Percentiles rank a stretch among this genome's conserved stretches.
phyloP scores from a whole-genome alignment of 1,284 basidiomycete genomes.

The Sutorius eximius region DNA sequence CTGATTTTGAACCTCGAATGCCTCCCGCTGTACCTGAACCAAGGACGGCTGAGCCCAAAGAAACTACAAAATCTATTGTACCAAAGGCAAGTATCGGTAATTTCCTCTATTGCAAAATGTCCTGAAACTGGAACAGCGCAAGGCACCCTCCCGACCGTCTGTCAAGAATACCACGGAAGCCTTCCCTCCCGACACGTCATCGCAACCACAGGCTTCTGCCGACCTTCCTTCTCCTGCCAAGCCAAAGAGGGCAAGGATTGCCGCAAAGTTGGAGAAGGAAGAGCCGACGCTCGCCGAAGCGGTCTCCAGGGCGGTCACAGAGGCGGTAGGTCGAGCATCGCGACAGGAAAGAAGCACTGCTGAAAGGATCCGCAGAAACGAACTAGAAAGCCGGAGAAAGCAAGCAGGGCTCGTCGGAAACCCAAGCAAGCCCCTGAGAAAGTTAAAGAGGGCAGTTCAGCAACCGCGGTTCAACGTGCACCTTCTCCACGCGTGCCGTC shows the following conservation, averaged over 20 bases:
- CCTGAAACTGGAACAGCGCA: conserved; percentile 26
- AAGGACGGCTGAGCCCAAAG: conserved; percentile 19
- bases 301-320: conserved; percentile 2
- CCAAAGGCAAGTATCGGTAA: conserved; percentile 18
- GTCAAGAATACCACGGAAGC: conserved; percentile 21
- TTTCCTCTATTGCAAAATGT: not conserved
- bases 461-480: conserved; percentile 5
- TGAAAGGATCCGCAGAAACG: conserved; percentile 19
- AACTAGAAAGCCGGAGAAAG: conserved; percentile 15
- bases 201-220: conserved; percentile 12
- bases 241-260: conserved; percentile 32
- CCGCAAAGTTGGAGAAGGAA: conserved; percentile 30
- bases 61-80: conserved; percentile 15
- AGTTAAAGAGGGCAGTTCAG: conserved; percentile 15
- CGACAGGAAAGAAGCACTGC: not conserved
- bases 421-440: conserved; percentile 16
- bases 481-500: conserved; percentile 15
- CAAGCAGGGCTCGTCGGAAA: conserved; percentile 27
- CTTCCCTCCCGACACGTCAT: conserved; percentile 9
- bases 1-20: conserved; percentile 22
- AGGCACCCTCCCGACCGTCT: conserved; percentile 26
- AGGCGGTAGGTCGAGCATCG: conserved; percentile 19
- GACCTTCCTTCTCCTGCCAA: conserved; percentile 30
- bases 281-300: conserved; percentile 15
- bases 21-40: conserved; percentile 2